A percentile compares a stretch with the other conserved stretches of the same genome.
Conservation (phyloP, 2,329 filamentous ascomycete species). For the Geosmithia putterillii region DNA sequence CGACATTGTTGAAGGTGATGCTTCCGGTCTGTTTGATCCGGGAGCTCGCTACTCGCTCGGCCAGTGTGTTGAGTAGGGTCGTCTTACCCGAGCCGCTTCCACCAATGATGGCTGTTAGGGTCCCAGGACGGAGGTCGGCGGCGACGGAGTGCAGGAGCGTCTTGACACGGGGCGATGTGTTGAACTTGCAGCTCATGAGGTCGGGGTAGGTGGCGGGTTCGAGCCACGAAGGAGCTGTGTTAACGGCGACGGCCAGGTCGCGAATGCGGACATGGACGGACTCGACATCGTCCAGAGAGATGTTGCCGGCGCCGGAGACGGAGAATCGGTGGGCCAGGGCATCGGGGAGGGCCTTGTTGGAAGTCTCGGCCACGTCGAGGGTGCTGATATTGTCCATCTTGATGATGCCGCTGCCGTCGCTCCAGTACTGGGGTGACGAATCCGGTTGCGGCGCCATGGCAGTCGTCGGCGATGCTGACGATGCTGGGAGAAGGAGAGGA, state of each 20-base stretch:
- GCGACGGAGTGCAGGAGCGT: slow-evolving; percentile 50
- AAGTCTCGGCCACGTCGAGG: slow-evolving; percentile 8
- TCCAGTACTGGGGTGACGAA: background rate
- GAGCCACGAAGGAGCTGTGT: slow-evolving; percentile 42
- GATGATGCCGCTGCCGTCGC: slow-evolving; percentile 4
- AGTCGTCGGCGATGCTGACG: background rate
- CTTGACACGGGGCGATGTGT: slow-evolving; percentile 27
- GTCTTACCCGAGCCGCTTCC: slow-evolving; percentile 66
- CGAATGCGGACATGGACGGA: slow-evolving; percentile 41
- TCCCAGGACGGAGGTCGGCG: slow-evolving; percentile 51
- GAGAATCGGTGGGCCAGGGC: slow-evolving; percentile 8
- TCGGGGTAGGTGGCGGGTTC: slow-evolving; percentile 33
- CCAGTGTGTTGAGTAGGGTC: slow-evolving; percentile 58
- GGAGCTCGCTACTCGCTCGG: slow-evolving; percentile 51
- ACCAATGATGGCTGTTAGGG: slow-evolving; percentile 63
- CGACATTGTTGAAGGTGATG: slow-evolving; percentile 48
- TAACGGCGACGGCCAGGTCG: slow-evolving; percentile 41
- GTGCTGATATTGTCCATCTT: slow-evolving; percentile 14
- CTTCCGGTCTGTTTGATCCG: slow-evolving; percentile 38
- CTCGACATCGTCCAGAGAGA: slow-evolving; percentile 40
- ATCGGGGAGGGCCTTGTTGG: slow-evolving; percentile 4
- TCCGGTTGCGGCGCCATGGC: background rate
- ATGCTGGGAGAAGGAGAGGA: no score
- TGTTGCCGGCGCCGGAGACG: slow-evolving; percentile 15
- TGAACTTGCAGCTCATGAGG: slow-evolving; percentile 22